Percentiles rank a stretch among this genome's conserved stretches.
These are phyloP conservation scores for Rhamnella rubrinervis DNA, from an alignment of 331 rosid species.

Conservation along the genomic window DNA sequence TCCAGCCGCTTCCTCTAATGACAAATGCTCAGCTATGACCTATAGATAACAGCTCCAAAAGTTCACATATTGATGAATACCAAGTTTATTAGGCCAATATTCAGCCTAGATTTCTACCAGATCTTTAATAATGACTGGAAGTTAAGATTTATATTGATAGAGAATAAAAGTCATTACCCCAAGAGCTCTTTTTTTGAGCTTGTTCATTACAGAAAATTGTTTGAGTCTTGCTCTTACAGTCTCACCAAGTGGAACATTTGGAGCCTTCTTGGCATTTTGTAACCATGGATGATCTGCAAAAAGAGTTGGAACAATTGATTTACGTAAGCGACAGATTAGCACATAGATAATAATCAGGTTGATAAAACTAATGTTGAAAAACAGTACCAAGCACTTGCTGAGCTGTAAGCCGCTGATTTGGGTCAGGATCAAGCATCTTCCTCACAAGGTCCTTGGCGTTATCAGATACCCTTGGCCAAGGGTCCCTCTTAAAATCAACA, in stretches of 20 bases:
- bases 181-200: slow-evolving; percentile 56
- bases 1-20: slow-evolving; percentile 61
- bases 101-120: neutral
- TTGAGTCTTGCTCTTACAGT: slow-evolving; percentile 61
- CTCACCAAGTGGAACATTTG: slow-evolving; percentile 60
- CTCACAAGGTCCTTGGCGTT: slow-evolving; percentile 61
- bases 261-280: slow-evolving; percentile 59
- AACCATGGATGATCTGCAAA: slow-evolving; percentile 55
- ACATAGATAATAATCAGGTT: slow-evolving; percentile 3
- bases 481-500: slow-evolving; percentile 64
- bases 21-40: slow-evolving; percentile 62
- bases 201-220: slow-evolving; percentile 63
- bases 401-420: slow-evolving; percentile 52
- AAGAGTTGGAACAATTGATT: neutral
- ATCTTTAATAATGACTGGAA: neutral
- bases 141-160: neutral
- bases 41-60: slow-evolving; percentile 13
- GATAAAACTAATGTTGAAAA: neutral
- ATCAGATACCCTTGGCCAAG: slow-evolving; percentile 65
- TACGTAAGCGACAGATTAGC: neutral
- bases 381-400: slow-evolving; percentile 56
- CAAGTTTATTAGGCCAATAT: slow-evolving; percentile 1
- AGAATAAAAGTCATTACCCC: slow-evolving; percentile 36
- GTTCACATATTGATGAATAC: neutral
- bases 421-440: slow-evolving; percentile 63